Conservation (phyloP, 495 filamentous ascomycete species). For the Echria macrotheca region DNA sequence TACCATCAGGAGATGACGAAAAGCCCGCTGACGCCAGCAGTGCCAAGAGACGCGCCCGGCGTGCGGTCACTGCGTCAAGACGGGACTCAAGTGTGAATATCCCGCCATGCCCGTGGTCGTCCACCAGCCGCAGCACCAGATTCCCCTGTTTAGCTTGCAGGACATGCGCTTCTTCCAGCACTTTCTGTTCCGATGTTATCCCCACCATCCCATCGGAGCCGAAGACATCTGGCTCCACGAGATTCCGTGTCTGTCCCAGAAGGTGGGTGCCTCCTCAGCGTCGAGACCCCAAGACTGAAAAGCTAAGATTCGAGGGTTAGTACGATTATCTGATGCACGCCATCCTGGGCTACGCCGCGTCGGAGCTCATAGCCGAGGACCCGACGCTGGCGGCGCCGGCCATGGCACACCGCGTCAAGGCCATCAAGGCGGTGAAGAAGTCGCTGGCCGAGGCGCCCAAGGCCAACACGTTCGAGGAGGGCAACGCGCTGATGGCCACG, state of each 20-base stretch:
- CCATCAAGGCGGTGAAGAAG: constrained; percentile 49
- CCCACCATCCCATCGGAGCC: constrained; percentile 54
- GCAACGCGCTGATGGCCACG: constrained; percentile 50
- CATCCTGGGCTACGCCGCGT: constrained; percentile 54
- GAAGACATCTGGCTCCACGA: constrained; percentile 55
- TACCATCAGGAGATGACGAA: background rate
- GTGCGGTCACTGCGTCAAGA: constrained; percentile 55
- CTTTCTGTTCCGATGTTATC: constrained; percentile 52
- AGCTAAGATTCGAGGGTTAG: too few relatives aligned
- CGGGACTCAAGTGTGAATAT: constrained; percentile 54
- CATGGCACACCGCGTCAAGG: constrained; percentile 50
- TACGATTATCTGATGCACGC: constrained; percentile 54
- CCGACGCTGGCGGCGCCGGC: constrained; percentile 32
- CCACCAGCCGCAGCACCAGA: constrained; percentile 39
- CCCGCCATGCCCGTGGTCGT: constrained; percentile 40
- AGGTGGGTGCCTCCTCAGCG: constrained; percentile 37
- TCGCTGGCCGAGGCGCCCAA: constrained; percentile 34
- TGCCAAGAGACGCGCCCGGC: constrained; percentile 55
- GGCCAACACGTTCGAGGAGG: constrained; percentile 33
- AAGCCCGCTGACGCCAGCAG: constrained; percentile 22
- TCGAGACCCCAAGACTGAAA: too few relatives aligned
- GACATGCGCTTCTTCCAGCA: constrained; percentile 63
- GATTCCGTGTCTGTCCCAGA: constrained; percentile 51
- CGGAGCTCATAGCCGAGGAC: constrained; percentile 41
- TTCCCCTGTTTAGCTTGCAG: constrained; percentile 47